Evolutionary conservation across 169 alveolate species (phyloP).

Genomic region (Plasmodium gallinaceum): DNA sequence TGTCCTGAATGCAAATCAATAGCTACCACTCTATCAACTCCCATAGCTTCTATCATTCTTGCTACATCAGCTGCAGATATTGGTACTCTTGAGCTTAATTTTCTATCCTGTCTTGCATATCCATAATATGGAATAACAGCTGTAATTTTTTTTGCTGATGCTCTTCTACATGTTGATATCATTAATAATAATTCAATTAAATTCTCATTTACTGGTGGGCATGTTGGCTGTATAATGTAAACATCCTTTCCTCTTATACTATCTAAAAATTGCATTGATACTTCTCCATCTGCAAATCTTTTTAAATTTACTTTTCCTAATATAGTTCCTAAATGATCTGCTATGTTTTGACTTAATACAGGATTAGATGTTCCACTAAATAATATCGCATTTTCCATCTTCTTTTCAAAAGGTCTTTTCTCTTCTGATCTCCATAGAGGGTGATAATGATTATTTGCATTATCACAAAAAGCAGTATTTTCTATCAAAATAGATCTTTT

Average conservation of each 20-base stretch:
- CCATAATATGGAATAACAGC: slow-evolving; percentile 98
- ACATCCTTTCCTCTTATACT: slow-evolving; percentile 94
- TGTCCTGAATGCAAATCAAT: slow-evolving; percentile 96
- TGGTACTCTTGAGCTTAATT: slow-evolving; percentile 90
- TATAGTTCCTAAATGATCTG: slow-evolving; percentile 82
- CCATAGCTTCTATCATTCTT: slow-evolving; percentile 94
- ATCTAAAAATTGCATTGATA: slow-evolving; percentile 91
- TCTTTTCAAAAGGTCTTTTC: slow-evolving; percentile 74
- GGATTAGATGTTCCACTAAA: slow-evolving; percentile 80
- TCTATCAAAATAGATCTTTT: background rate
- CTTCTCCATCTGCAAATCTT: slow-evolving; percentile 97
- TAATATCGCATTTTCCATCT: slow-evolving; percentile 77
- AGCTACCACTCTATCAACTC: slow-evolving; percentile 96
- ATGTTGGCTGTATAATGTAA: slow-evolving; percentile 96
- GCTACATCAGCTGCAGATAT: slow-evolving; percentile 96
- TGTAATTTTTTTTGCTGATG: slow-evolving; percentile 95
- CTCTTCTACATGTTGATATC: slow-evolving; percentile 96
- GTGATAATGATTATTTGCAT: slow-evolving; percentile 26
- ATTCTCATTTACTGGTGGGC: slow-evolving; percentile 97
- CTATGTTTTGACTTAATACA: slow-evolving; percentile 73
- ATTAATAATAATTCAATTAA: slow-evolving; percentile 95
- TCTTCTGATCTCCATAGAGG: slow-evolving; percentile 79
- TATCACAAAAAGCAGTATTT: slow-evolving; percentile 31
- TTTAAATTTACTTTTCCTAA: slow-evolving; percentile 86
- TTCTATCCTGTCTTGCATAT: slow-evolving; percentile 96